Evolutionary conservation across 2,329 filamentous ascomycete genomes (phyloP).

Genomic region (Apiospora hydei): DNA sequence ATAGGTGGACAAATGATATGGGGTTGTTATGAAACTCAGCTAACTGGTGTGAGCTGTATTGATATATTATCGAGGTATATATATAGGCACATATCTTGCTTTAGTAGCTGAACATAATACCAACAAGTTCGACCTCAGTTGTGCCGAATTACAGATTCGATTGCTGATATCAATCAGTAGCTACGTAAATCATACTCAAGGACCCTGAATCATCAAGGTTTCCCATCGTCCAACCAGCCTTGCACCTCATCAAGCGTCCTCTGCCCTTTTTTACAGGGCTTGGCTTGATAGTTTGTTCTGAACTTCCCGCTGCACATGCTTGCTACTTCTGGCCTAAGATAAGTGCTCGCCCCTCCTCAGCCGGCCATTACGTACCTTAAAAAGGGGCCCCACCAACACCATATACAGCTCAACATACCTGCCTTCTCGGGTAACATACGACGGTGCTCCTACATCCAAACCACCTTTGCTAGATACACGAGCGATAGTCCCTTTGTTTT

Average conservation of each 20-base stretch:
- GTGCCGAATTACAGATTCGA: background rate
- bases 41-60: background rate
- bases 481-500: background rate
- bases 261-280: background rate
- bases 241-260: background rate
- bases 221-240: background rate
- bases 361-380: background rate
- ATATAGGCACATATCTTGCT: background rate
- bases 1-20: background rate
- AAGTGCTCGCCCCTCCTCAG: background rate
- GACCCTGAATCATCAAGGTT: conserved; percentile 4
- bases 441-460: background rate
- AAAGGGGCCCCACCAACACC: background rate
- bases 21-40: background rate
- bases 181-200: background rate
- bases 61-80: background rate
- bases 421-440: background rate
- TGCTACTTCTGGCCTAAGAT: background rate
- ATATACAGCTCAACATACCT: conserved; percentile 1
- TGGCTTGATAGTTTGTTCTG: background rate
- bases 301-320: background rate
- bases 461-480: background rate
- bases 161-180: background rate
- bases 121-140: background rate
- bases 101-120: background rate